Evolutionary conservation across 2,329 filamentous ascomycete species (phyloP), one percentile per base, ranked within the genome.

Genomic region (Colletotrichum australisinense): DNA sequence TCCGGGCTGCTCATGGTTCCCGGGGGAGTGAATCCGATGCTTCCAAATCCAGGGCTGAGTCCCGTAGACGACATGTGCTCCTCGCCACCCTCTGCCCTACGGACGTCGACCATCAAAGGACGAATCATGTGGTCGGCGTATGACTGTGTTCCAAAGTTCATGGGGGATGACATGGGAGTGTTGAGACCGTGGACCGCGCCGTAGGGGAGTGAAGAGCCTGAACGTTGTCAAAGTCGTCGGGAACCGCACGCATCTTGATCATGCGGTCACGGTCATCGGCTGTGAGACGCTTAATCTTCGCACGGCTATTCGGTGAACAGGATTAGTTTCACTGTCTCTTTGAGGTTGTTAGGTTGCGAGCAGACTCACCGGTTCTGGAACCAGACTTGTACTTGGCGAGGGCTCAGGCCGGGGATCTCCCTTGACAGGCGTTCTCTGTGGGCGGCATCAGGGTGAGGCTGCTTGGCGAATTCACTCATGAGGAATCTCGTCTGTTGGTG

Each of bases 401-500:
- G 94, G 78, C 94, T 98, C 62, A 98, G 85, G 1, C 95, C 96
- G 38, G 96, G 95, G 58, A 98, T 98, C 81, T 98, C 95, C 75
- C 93, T 88, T 4, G 95, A 96, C 49, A 98, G 87, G 59, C 95
- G 89, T 81, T 98, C 95, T 75, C 95, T 89, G 82, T 98, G 95
- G 59, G 94, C 94, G 53, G 95, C 95, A 84, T 98, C 95, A 8
- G 95, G 95, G 81, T 98, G 95, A 28, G 95, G 94, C 81, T 98
- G 95, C 78, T 97, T 95, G 70, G 95, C 94, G 79, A 98, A 98
- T 81, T 98, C 95, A 83, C 94, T 98, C 95, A 98, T 97, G 69
- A 98, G 86, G 79, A 97, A 98, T 16, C 96, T 92, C n/a, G 96
- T 98, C 87, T 98, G 96, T 78, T 97, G 96, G 82, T 98, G 95